Evolutionary conservation across 164 flowering plant genomes (phyloP), one percentile per base, ranked within the genome.

Genomic region (Liquidambar formosana): DNA sequence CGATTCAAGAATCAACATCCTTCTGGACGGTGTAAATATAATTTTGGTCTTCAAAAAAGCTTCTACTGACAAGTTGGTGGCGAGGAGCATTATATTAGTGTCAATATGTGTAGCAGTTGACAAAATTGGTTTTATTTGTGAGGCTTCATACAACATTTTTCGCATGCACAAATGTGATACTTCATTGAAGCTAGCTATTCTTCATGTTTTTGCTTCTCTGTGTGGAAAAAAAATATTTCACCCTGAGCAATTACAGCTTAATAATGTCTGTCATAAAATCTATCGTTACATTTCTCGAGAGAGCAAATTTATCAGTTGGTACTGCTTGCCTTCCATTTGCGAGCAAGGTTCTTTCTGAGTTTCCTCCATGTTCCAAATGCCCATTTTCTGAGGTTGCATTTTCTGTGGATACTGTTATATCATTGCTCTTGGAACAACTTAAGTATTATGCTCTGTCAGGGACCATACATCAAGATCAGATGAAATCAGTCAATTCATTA

Each of bases 161-260:
- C 77, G 71, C 65, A 63, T 28, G 61, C 65, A 63, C 69, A 75
- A 59, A 61, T 63, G 22, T 65, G 83, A 82, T 69, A 59, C 78
- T 73, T 69, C 70, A 49, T 64, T 80, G 77, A 45, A 69, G 58
- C 68, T 92, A 68, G 78, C 77, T 11, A 71, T 89, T 68, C 89
- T 94, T 67, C 99, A 94, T 81, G 65, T 77, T 66, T 88, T 94
- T 85, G 91, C 90, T 64, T 74, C 79, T 65, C 1, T 89, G 23
- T 80, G 86, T 73, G 93, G 97, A 58, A 64, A 79, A n/a, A 13
- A 69, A 82, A 63, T 87, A 80, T 67, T 76, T 86, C 58, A 63
- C 57, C 33, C 57, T 33, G 41, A 61, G 66, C 21, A 72, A 71
- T 5, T 70, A 76, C 72, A 57, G 71, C 65, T 63, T 81, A 26